A percentile compares a stretch with the other conserved stretches of the same genome.
Evolutionary conservation across 225 moss, liverwort and hornwort species (phyloP).

Genomic region (Sphagnum tenellum): DNA sequence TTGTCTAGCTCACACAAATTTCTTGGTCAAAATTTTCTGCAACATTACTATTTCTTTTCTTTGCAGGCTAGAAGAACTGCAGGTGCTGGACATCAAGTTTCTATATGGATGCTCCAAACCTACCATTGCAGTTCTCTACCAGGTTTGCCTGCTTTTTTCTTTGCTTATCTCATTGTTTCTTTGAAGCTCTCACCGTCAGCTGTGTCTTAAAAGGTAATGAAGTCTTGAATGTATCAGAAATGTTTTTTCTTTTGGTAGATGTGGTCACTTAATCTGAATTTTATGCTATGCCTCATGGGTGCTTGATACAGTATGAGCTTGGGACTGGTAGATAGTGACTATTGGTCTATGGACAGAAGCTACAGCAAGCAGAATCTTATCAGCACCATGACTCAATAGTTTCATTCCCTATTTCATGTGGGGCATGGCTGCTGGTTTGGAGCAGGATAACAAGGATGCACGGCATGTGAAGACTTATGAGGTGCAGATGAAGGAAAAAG

Average conservation of each 20-base stretch:
- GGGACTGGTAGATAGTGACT: no score
- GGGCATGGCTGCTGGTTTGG: no score
- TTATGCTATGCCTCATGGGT: neutral
- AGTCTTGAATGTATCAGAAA: neutral
- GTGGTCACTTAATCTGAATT: slow-evolving; percentile 7
- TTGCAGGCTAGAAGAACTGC: slow-evolving; percentile 89
- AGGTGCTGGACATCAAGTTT: slow-evolving; percentile 98
- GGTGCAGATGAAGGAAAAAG: slow-evolving; percentile 94
- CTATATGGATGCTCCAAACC: slow-evolving; percentile 96
- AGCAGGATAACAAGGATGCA: slow-evolving; percentile 98
- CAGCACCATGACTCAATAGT: no score
- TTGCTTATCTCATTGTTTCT: neutral
- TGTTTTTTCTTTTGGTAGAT: slow-evolving; percentile 4
- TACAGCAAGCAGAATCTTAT: no score
- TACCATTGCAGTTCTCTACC: slow-evolving; percentile 96
- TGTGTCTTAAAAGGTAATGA: no score
- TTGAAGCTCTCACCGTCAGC: neutral
- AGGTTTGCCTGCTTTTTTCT: slow-evolving; percentile 29
- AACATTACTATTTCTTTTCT: no score
- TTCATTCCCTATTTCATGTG: no score
- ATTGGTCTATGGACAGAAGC: no score
- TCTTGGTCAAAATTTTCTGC: no score
- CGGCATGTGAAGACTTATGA: slow-evolving; percentile 98
- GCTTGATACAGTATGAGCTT: no score
- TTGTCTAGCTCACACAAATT: no score